Evolutionary conservation across 1,139 yeast genomes (phyloP), one percentile per base, ranked within the genome.

Genomic region (Eremothecium cymbalariae): DNA sequence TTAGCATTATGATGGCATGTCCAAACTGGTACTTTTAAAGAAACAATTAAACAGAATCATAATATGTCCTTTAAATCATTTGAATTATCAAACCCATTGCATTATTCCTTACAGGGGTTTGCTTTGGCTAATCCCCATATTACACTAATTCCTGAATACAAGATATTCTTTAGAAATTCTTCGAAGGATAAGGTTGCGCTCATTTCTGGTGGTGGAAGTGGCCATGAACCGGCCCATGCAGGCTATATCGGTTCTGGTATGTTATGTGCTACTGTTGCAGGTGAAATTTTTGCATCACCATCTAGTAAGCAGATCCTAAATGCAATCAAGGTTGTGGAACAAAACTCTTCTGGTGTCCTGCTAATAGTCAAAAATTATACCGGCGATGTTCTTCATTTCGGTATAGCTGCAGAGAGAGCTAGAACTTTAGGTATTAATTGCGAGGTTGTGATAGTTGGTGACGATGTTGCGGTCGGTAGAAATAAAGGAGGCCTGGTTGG

Each of bases 171-270:
- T 62, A 56, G 67, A 35, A 45, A 48, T 22, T 59, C 58, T n/a
- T 46, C 53, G 8, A 40, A 48, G 27, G 59, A 62, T 18, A 77
- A 80, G 49, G 79, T 86, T 30, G 71, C 85, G 3, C 50, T 88
- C 35, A 63, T 88, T 18, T 77, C 95, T 30, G 95, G 96, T 38
- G 97, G 97, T 37, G 97, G 97, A 19, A 77, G 90, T 7, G 97
- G 97, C 24, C 97, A 88, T 55, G 96, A 88, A 59, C 96, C 96
- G 19, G 68, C 88, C 6, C 95, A 86, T 53, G 90, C 83, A 4
- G 96, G 95, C 0, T 86, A 75, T 54, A 90, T 88, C 9, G 96
- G 96, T 4, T 68, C 72, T 18, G 90, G 90, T 34, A 64, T 81
- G 50, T 60, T 88, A 28, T 85, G 82, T 50, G 94, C 81, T 24